Base-by-base conservation (phyloP, 2,329 filamentous ascomycete species). In the Colletotrichum theobromicola region DNA sequence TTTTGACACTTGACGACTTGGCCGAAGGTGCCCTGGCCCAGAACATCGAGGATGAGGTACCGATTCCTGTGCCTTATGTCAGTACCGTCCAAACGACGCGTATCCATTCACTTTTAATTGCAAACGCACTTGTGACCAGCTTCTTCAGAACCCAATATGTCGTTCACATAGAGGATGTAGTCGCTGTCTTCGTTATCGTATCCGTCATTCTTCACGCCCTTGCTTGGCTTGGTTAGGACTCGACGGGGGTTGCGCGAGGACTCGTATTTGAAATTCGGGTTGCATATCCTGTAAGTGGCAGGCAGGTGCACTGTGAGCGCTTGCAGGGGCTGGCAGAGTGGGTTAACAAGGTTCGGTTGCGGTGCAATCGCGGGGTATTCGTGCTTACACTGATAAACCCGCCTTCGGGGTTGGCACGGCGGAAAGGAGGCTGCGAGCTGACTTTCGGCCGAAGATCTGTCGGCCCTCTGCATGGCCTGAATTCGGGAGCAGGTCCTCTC, bases 1-100 rank as follows among this genome's bases (percentile, higher is more conserved):
- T 99, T 99, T 84, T 99, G 97, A 82, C 97, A 99, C 84, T 99
- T 99, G 75, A 99, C 97, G 35, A 99, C 97, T 86, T 99, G 97
- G 9, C 97, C 97, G 82, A 99, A 99, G 1, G 97, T 99, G 70
- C 97, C 97, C 84, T 99, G 97, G 24, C 97, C 97, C 68, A 99
- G 89, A 34, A 99, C 97, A 85, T 99, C 97, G 68, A 99, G 89
- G 80, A 99, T 99, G 76, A 98, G 91, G 82, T 99, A 99, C 66
- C 97, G 94, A 81, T 98, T 98, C 84, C 94, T 95, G 77, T 13
- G 37, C 15, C 18, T 62, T 75, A 21, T 35, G 37, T 77, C 70
- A 69, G 72, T 78, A 42, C 75, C 46, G 15, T n/a, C 70, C 35
- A 76, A 61, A 46, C 18, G 10, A n/a, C 15, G 16, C 21, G 50